Percentiles rank a stretch among this genome's conserved stretches.
phyloP scores from a whole-genome alignment of 768 basidiomycete species.

The Leucocoprinus sp. region DNA sequence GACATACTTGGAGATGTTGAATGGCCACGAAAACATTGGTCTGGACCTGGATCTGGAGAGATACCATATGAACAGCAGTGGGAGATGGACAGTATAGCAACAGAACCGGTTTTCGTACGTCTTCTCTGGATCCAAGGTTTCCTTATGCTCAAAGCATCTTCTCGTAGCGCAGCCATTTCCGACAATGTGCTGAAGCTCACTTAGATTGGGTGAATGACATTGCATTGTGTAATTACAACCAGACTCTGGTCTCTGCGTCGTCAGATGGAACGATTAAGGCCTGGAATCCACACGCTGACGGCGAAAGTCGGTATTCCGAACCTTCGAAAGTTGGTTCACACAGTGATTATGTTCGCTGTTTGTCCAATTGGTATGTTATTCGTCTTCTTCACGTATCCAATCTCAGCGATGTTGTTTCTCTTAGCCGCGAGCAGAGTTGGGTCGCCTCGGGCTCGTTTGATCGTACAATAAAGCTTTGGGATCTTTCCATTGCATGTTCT shows the following conservation, averaged over 20 bases:
- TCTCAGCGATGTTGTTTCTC: conserved; percentile 15
- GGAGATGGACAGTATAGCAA: conserved; percentile 61
- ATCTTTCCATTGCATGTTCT: conserved; percentile 41
- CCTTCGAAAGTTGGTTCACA: conserved; percentile 69
- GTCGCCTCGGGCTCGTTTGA: conserved; percentile 93
- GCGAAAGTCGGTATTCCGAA: conserved; percentile 31
- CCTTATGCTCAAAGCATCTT: conserved; percentile 9
- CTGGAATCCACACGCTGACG: conserved; percentile 76
- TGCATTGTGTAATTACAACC: conserved; percentile 83
- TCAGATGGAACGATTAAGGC: conserved; percentile 93
- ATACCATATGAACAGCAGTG: conserved; percentile 67
- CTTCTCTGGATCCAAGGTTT: not conserved
- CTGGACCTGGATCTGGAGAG: conserved; percentile 23
- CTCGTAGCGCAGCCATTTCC: conserved; percentile 52
- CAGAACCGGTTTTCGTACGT: conserved; percentile 43
- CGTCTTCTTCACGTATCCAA: not conserved
- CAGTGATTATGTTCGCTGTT: conserved; percentile 79
- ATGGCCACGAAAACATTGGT: conserved; percentile 26
- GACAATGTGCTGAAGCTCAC: conserved; percentile 85
- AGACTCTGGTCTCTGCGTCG: conserved; percentile 90
- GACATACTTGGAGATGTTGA: conserved; percentile 71
- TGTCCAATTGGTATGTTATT: conserved; percentile 58
- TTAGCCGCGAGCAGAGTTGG: conserved; percentile 75
- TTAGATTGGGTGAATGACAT: conserved; percentile 98
- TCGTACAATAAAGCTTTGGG: conserved; percentile 92